Conservation (phyloP, 2,329 filamentous ascomycete genomes). For the Diplodia corticola region DNA sequence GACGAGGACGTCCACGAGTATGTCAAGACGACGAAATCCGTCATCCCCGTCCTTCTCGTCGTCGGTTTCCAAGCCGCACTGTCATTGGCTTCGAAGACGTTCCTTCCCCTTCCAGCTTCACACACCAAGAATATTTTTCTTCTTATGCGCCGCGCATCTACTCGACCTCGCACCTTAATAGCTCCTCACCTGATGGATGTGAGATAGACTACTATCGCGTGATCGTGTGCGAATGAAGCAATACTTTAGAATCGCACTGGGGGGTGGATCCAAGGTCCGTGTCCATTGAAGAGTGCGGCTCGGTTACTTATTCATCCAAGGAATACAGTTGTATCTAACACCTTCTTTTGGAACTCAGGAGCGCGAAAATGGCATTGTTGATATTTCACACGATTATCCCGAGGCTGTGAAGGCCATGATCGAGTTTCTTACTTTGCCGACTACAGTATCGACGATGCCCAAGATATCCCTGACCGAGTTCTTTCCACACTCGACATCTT, state of each 20-base stretch:
- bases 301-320: too few species aligned
- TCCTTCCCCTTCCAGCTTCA: too few species aligned
- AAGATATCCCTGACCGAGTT: neutral
- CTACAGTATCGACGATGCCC: neutral
- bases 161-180: too few species aligned
- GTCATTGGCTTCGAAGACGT: too few species aligned
- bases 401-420: neutral
- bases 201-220: neutral
- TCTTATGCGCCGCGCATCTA: too few species aligned
- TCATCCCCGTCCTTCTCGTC: too few species aligned
- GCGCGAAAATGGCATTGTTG: neutral
- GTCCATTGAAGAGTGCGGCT: accelerated
- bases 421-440: neutral
- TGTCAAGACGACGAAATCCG: slow-evolving; percentile 36
- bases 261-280: neutral
- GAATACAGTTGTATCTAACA: too few species aligned
- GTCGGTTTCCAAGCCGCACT: too few species aligned
- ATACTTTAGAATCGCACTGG: neutral
- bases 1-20: slow-evolving; percentile 48
- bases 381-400: neutral
- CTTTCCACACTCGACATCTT: neutral
- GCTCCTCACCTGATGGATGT: neutral
- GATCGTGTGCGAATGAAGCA: neutral
- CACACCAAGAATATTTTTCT: too few species aligned
- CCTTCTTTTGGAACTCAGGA: neutral